Base-by-base conservation (phyloP, 139 green algal species). In the Chlamydomonas schloesseri region DNA sequence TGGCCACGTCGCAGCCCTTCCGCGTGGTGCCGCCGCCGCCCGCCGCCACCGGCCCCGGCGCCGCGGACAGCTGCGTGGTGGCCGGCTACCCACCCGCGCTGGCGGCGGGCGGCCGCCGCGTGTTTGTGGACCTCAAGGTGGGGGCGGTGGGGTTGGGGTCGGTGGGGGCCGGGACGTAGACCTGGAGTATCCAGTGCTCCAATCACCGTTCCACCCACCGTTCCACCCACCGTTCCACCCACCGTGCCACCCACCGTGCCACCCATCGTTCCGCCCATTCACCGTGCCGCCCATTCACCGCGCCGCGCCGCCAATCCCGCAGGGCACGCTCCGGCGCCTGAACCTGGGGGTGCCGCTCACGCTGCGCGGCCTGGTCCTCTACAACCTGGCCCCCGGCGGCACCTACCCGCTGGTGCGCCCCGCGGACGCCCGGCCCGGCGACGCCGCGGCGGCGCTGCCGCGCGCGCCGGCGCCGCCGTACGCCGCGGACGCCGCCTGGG, bases 381-480 rank as follows among this genome's bases (percentile, higher is more conserved):
- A 80, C 73, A 80, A 80, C 73, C 73, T 80, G n/a, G 73, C 50
- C 9, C 73, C 73, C 23, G 73, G 73, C 23, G 71, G 47, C 42
- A 28, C 46, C 15, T 64, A 78, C 71, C 42, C 71, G 71, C 26
- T 20, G 18, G 47, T 23, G 15, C 42, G 42, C 6, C 42, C 42
- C 42, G 42, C 42, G 42, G 42, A 50, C 42, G 42, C 42, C 42
- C 6, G 6, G 42, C 42, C 42, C 42, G 42, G 42, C 42, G 42
- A 50, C 42, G 42, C 42, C 42, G 42, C 42, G 42, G 42, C 42
- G 42, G 42, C 42, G 42, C 42, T 50, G 42, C 42, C 42, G 42
- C 42, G 6, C 6, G 42, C 42, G 42, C 42, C 42, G 42, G 42
- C 42, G 42, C 42, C 42, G 42, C 42, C 42, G 42, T 50, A 36